phyloP scores from a whole-genome alignment of 108 stramenopile genomes.

The Cyclotella sp. region DNA sequence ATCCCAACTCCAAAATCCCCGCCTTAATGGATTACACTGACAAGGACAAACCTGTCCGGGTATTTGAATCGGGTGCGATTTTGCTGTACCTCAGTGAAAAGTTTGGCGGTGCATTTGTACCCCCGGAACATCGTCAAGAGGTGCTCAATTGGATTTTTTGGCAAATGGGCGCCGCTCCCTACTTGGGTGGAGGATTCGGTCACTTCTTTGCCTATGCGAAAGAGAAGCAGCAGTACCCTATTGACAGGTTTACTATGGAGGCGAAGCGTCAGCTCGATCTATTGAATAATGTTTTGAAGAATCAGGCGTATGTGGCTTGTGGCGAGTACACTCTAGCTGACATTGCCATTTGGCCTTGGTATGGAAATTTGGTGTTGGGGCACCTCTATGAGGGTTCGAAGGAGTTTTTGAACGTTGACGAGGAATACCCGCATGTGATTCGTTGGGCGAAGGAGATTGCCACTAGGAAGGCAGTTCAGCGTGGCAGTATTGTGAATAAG shows the following conservation, averaged over 20 bases:
- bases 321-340: conserved; percentile 88
- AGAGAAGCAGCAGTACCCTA: conserved; percentile 76
- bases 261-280: conserved; percentile 83
- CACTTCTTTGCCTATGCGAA: conserved; percentile 82
- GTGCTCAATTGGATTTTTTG: conserved; percentile 89
- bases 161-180: conserved; percentile 66
- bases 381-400: conserved; percentile 30
- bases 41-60: conserved; percentile 52
- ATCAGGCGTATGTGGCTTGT: conserved; percentile 65
- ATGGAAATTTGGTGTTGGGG: conserved; percentile 48
- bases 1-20: conserved; percentile 93
- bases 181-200: conserved; percentile 83
- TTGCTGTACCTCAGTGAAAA: conserved; percentile 84
- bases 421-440: conserved; percentile 57
- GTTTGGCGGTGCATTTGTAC: conserved; percentile 56
- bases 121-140: conserved; percentile 55
- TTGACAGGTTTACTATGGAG: conserved; percentile 89
- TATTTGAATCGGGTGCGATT: conserved; percentile 87
- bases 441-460: conserved; percentile 58
- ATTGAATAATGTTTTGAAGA: conserved; percentile 68
- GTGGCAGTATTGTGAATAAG: conserved; percentile 59
- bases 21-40: conserved; percentile 63
- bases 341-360: conserved; percentile 86
- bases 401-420: conserved; percentile 58
- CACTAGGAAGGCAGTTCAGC: conserved; percentile 56